phyloP scores from a whole-genome alignment of 1,284 basidiomycete species.

The Papiliotrema nemorosa region DNA sequence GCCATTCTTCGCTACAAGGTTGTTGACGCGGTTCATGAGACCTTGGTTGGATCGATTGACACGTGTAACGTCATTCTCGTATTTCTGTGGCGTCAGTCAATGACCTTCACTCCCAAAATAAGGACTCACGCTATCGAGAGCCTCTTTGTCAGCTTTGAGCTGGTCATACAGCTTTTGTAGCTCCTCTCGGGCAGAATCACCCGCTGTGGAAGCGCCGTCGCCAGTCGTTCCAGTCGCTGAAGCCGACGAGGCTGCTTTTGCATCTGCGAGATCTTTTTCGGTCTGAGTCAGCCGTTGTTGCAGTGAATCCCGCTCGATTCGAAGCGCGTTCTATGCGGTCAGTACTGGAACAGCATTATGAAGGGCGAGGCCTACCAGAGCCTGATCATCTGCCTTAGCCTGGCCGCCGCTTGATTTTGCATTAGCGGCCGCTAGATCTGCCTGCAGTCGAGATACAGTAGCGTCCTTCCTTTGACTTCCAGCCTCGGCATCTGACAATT shows the following conservation, averaged over 20 bases:
- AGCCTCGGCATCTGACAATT: slow-evolving; percentile 22
- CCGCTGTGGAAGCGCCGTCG: slow-evolving; percentile 1
- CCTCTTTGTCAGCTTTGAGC: slow-evolving; percentile 16
- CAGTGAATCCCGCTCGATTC: slow-evolving; percentile 32
- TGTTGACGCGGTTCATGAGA: slow-evolving; percentile 16
- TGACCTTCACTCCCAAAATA: slow-evolving; percentile 13
- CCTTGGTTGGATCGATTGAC: slow-evolving; percentile 34
- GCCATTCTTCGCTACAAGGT: slow-evolving; percentile 19
- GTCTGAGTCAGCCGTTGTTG: slow-evolving; percentile 30
- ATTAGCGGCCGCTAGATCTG: slow-evolving; percentile 26
- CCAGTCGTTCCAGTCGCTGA: slow-evolving; percentile 7
- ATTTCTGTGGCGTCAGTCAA: slow-evolving; percentile 18
- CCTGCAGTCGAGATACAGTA: slow-evolving; percentile 30
- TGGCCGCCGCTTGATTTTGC: background rate
- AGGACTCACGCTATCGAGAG: slow-evolving; percentile 2
- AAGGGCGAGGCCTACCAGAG: slow-evolving; percentile 19
- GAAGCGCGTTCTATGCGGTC: slow-evolving; percentile 17
- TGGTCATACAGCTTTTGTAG: slow-evolving; percentile 20
- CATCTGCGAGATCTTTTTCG: slow-evolving; percentile 36
- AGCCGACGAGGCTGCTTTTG: slow-evolving; percentile 15
- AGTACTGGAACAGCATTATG: background rate
- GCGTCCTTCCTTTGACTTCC: slow-evolving; percentile 24
- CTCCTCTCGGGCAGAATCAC: slow-evolving; percentile 6
- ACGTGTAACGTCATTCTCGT: slow-evolving; percentile 34
- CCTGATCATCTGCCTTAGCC: slow-evolving; percentile 9